phyloP scores from a whole-genome alignment of 1,284 basidiomycete species.

The Cutaneotrichosporon mucoides region DNA sequence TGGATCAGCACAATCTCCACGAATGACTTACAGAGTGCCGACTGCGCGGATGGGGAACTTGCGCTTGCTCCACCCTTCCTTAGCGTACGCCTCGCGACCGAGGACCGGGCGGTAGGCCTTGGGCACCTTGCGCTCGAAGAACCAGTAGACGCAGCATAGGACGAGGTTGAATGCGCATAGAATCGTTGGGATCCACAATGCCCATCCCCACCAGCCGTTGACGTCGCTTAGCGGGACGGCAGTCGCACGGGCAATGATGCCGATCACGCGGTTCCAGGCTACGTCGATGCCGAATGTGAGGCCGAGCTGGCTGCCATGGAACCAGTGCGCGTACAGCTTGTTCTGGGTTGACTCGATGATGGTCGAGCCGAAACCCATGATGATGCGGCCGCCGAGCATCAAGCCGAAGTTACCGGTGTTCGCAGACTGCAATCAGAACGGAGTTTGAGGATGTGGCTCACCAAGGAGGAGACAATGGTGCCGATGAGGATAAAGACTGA shows the following conservation, averaged over 20 bases:
- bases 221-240: conserved; percentile 36
- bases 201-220: conserved; percentile 38
- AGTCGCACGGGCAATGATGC: conserved; percentile 28
- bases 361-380: conserved; percentile 34
- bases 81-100: background rate
- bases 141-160: conserved; percentile 21
- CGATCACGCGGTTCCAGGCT: conserved; percentile 32
- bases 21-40: background rate
- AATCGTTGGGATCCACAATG: conserved; percentile 29
- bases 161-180: background rate
- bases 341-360: conserved; percentile 25
- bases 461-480: conserved; percentile 2
- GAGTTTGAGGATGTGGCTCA: conserved; percentile 25
- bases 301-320: conserved; percentile 29
- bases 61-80: background rate
- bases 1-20: conserved; percentile 4
- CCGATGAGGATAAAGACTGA: background rate
- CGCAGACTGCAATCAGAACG: conserved; percentile 20
- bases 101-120: conserved; percentile 14
- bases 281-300: conserved; percentile 10
- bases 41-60: background rate
- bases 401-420: conserved; percentile 29
- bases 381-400: conserved; percentile 28
- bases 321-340: conserved; percentile 44
- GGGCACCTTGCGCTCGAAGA: conserved; percentile 31